Conservation (phyloP, 2,329 filamentous ascomycete species). For the Fusarium illudens region DNA sequence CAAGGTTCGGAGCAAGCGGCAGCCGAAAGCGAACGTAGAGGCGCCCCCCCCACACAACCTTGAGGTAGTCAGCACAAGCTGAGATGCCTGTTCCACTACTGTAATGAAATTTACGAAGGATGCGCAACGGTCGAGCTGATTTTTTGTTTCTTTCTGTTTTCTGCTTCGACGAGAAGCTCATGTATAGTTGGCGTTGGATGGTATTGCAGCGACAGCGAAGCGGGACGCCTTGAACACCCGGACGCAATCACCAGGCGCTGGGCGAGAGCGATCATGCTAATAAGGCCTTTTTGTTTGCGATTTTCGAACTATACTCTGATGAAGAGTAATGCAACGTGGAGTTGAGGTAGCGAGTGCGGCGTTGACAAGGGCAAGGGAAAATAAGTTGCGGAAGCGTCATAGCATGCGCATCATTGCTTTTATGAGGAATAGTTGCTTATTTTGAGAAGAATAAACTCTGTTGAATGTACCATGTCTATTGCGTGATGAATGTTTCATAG, state of each 20-base stretch:
- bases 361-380: slow-evolving; percentile 33
- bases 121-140: slow-evolving; percentile 25
- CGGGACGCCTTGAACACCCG: slow-evolving; percentile 23
- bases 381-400: slow-evolving; percentile 4
- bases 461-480: neutral
- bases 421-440: slow-evolving; percentile 22
- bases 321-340: slow-evolving; percentile 17
- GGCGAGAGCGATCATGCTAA: slow-evolving; percentile 4
- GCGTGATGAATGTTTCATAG: neutral
- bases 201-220: slow-evolving; percentile 14
- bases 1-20: slow-evolving; percentile 31
- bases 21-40: neutral
- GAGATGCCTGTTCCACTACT: slow-evolving; percentile 25
- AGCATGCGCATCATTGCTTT: slow-evolving; percentile 8
- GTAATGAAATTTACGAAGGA: slow-evolving; percentile 37
- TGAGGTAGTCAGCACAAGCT: slow-evolving; percentile 7
- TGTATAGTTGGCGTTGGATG: slow-evolving; percentile 40
- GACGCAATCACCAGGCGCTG: slow-evolving; percentile 13
- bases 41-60: neutral
- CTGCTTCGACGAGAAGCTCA: slow-evolving; percentile 4
- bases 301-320: slow-evolving; percentile 4
- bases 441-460: neutral
- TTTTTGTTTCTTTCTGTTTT: slow-evolving; percentile 6
- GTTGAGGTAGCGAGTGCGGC: slow-evolving; percentile 29
- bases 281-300: slow-evolving; percentile 1